Evolutionary conservation across 352 stramenopile species (phyloP), one percentile per base, ranked within the genome.

Genomic region (Pythium coloratum): DNA sequence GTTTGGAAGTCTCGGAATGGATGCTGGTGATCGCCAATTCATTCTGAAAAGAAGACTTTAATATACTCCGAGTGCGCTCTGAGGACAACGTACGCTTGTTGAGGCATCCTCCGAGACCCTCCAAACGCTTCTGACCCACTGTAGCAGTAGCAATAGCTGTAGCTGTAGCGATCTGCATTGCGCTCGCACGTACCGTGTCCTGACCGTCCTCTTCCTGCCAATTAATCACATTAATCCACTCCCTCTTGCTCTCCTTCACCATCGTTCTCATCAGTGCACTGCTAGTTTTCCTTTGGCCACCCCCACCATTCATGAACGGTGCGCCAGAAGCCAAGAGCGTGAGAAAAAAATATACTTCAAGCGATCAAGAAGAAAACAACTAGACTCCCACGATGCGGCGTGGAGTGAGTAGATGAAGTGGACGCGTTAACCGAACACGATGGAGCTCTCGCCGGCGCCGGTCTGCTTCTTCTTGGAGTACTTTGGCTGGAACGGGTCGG

Each of bases 391-490:
- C 34, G 34, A 40, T 13, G 34, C 34, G 34, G 8, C 34, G 34
- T 40, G 34, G 34, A 30, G 28, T 30, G 28, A 30, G 28, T 30
- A 2, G 28, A 40, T 40, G 8, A 40, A 40, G 34, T 4, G 28
- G 10, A 38, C 26, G 14, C 16, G 28, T 69, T 85, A 95, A 9
- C 85, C 85, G 63, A 95, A 95, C 59, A 95, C 82, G 55, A 95
- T 94, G 16, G 85, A 95, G 66, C 82, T 92, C 32, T 70, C 70
- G 28, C 87, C 87, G 12, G 86, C 86, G 24, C 86, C 86, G 36
- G 90, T 78, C 64, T 90, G 81, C 62, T 92, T 92, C 81, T 91
- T 91, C 71, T 90, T 89, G 62, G 73, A 67, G 33, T 78, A 84
- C 56, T 81, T 85, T 7, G 86, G 81, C 30, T 77, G 67, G 62